Base-by-base conservation (phyloP, 2,329 filamentous ascomycete genomes). In the Metarhizium album region DNA sequence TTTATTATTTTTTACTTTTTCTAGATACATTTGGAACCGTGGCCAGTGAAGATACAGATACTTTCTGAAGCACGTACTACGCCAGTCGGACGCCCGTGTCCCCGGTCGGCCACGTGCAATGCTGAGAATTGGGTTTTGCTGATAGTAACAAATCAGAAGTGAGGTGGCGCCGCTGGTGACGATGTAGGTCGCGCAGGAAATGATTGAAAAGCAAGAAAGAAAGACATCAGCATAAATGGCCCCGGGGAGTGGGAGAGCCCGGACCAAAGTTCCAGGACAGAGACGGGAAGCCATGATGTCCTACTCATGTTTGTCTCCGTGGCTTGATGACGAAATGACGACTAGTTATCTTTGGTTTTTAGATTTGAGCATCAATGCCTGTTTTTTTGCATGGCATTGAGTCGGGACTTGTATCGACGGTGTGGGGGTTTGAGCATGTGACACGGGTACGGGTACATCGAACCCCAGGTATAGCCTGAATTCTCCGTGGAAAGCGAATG, bases 41-140 rank as follows among this genome's bases (percentile, higher is more conserved):
- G 43, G 53, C 54, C 11, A 67, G 64, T 48, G 57, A 62, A 47
- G 65, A 69, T 43, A 65, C 66, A 43, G 66, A 68, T 46, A 68
- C 66, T n/a, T 68, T 67, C 50, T 68, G 62, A 58, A 23, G 40
- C 20, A 5, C 9, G 13, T 3, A n/a, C n/a, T 3, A n/a, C 16
- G 37, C n/a, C n/a, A 35, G 16, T 35, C 16, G 11, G 33, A 35
- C 33, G 14, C 33, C 4, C 33, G 3, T 35, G 33, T 35, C 16
- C 4, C 11, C 2, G 33, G 5, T 29, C 2, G 33, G 5, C 33
- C 16, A 35, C 11, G 2, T 13, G 33, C 33, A 8, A 16, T 35
- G 14, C 16, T 16, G 11, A 3, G 9, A 16, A 14, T 16, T 6
- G 9, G 27, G 33, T 35, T 14, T 35, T 14, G 33, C 14, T 13